Base-by-base conservation (phyloP, 306 rosid species). In the Dryas alaskensis region DNA sequence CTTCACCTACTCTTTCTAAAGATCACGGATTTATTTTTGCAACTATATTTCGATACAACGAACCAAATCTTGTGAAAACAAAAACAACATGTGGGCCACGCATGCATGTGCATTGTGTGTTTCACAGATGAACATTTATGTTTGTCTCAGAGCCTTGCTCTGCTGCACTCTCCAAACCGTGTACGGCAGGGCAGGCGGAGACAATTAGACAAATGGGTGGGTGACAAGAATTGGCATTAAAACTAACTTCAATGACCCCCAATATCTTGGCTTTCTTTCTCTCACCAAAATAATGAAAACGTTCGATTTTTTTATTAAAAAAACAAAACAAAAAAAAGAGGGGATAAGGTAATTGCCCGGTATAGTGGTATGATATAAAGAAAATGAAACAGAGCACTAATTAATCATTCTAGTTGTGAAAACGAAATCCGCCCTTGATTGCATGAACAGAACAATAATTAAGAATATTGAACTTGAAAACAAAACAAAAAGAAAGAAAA, bases 11-110 rank as follows among this genome's bases (percentile, higher is more conserved):
- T 48, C 57, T n/a, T 31, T 55, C 14, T 1, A 47, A 72, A 43
- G 48, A 50, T 48, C 19, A 73, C 10, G 53, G 49, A 25, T 47
- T 19, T 31, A 31, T 37, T 78, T 78, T 66, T 47, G 67, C 44
- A 57, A 64, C 78, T 2, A 43, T 13, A 13, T 53, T 54, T 46
- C 69, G 4, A 46, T 42, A 78, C 60, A 62, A 58, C 43, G 37
- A 37, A 57, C 13, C 63, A 39, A 8, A 48, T 57, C 53, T n/a
- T 13, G 14, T 12, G 54, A 60, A 61, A 60, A 50, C 10, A 16
- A 4, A 46, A 10, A 2, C 48, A 8, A 51, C 46, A 4, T 50
- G 57, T 58, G 12, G 31, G 55, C 46, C 46, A 25, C 10, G 66
- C 54, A 25, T 27, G 12, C 49, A 44, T 9, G 16, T 45, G 48